These are phyloP conservation scores for Syzygium aromaticum DNA, from an alignment of 345 rosid species.

Conservation along the genomic window DNA sequence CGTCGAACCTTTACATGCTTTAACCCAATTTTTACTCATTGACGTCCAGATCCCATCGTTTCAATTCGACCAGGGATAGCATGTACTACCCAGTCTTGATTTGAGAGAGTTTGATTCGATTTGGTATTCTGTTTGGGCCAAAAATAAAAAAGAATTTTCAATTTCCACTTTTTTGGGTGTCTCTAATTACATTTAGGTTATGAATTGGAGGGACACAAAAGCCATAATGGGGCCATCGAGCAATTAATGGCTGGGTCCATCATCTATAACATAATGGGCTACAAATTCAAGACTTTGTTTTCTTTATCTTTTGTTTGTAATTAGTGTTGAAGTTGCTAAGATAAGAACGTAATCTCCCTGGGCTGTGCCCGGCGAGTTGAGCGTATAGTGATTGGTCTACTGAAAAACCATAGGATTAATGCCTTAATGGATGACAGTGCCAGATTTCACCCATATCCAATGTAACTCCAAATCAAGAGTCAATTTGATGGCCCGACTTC, in stretches of 20 bases:
- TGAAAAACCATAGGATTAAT: neutral
- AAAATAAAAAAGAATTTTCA: neutral
- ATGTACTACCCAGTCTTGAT: neutral
- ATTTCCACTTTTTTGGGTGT: neutral
- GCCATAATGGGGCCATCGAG: neutral
- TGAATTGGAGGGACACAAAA: neutral
- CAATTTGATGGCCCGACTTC: neutral
- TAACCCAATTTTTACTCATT: neutral
- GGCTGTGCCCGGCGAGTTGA: neutral
- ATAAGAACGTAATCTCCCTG: neutral
- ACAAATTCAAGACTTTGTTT: neutral
- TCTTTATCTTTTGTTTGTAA: too few relatives aligned
- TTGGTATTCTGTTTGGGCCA: neutral
- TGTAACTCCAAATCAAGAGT: neutral
- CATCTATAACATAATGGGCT: neutral
- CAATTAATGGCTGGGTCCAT: neutral
- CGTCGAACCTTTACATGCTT: neutral
- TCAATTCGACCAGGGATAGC: neutral
- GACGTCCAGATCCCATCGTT: neutral
- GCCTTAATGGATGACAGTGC: neutral
- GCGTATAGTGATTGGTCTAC: neutral
- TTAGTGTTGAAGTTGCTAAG: neutral
- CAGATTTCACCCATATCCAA: neutral
- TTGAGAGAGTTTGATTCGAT: neutral
- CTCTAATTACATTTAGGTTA: neutral